Percentiles rank a stretch among this genome's conserved stretches.
Evolutionary conservation across 2,329 filamentous ascomycete species (phyloP).

Genomic region (Xylariaceae sp.): DNA sequence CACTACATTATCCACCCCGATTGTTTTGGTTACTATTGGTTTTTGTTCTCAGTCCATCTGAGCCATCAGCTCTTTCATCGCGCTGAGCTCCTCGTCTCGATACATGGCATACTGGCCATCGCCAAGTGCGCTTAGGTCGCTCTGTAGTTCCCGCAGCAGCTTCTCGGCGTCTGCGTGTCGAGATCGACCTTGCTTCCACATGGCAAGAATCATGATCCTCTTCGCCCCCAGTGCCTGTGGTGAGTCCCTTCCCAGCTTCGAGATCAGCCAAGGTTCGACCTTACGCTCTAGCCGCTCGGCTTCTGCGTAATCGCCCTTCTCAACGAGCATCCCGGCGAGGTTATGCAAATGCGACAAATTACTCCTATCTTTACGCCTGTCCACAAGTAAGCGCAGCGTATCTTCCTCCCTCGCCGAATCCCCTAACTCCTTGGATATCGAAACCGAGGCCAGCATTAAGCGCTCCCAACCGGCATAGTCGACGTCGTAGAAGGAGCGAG

Average conservation of each 20-base stretch:
- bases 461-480: conserved; percentile 6
- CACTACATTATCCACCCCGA: too few relatives aligned
- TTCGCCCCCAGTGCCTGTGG: conserved; percentile 3
- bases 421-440: conserved; percentile 4
- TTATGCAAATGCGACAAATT: conserved; percentile 11
- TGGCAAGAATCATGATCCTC: conserved; percentile 3
- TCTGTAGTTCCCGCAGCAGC: conserved; percentile 3
- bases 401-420: conserved; percentile 1
- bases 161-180: conserved; percentile 5
- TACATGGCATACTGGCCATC: conserved; percentile 11
- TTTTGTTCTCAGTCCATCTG: not conserved
- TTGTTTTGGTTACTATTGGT: too few relatives aligned
- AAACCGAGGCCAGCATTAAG: not conserved
- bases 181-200: conserved; percentile 6
- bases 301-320: conserved; percentile 6
- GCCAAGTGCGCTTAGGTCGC: conserved; percentile 3
- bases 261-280: conserved; percentile 2
- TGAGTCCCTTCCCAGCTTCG: not conserved
- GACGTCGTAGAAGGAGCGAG: conserved; percentile 5
- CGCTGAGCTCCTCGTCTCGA: conserved; percentile 9
- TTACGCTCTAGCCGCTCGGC: not conserved
- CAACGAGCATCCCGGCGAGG: conserved; percentile 6
- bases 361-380: conserved; percentile 3
- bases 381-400: conserved; percentile 9
- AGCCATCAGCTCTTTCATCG: conserved; percentile 1